Conservation (phyloP, 2,329 filamentous ascomycete species). For the Kalmusia sp. region DNA sequence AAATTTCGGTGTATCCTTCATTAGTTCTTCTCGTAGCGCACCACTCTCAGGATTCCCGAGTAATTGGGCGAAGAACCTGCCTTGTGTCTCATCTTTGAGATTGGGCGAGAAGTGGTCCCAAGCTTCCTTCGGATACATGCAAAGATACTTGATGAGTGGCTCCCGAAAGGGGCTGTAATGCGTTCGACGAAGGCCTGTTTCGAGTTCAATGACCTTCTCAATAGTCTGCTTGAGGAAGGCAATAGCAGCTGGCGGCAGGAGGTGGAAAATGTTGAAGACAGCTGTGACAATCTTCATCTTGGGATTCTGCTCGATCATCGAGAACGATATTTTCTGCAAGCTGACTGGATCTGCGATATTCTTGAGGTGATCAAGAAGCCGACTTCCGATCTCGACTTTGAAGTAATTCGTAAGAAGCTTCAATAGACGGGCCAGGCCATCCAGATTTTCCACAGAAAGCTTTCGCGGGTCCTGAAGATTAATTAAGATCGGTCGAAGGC, state of each 20-base stretch:
- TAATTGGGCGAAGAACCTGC: conserved; percentile 89
- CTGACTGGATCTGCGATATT: conserved; percentile 81
- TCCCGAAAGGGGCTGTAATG: conserved; percentile 90
- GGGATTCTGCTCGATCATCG: conserved; percentile 88
- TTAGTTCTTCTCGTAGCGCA: conserved; percentile 75
- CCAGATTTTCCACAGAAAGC: conserved; percentile 84
- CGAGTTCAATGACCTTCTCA: conserved; percentile 86
- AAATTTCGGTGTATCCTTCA: conserved; percentile 75
- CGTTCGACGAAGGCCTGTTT: conserved; percentile 83
- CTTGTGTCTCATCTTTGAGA: conserved; percentile 84
- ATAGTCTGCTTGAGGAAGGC: conserved; percentile 91
- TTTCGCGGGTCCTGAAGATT: conserved; percentile 94
- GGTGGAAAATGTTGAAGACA: conserved; percentile 95
- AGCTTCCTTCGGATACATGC: conserved; percentile 88
- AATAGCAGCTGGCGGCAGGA: conserved; percentile 89
- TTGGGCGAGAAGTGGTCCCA: conserved; percentile 81
- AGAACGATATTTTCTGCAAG: conserved; percentile 91
- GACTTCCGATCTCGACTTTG: conserved; percentile 94
- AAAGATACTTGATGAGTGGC: conserved; percentile 91
- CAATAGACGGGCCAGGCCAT: conserved; percentile 87
- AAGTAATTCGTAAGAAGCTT: conserved; percentile 97
- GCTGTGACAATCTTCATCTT: conserved; percentile 95
- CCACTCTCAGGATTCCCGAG: conserved; percentile 77
- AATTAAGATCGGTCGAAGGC: conserved; percentile 91
- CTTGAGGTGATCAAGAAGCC: conserved; percentile 93